Evolutionary conservation across 441 rosid species (phyloP).

Genomic region (Arabidopsis lyrata): DNA sequence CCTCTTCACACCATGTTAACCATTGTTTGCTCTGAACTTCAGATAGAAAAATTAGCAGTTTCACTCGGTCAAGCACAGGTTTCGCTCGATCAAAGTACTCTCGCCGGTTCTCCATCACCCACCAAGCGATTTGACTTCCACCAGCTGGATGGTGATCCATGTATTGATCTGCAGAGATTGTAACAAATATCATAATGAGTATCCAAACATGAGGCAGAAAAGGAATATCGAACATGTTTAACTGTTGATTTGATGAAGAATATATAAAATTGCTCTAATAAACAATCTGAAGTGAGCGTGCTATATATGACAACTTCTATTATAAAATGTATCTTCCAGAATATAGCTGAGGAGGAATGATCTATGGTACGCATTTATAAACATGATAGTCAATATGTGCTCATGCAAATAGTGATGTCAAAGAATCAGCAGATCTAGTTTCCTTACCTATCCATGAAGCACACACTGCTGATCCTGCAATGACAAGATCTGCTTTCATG

Average conservation of each 20-base stretch:
- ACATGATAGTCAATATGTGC: conserved; percentile 3
- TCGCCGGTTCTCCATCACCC: conserved; percentile 97
- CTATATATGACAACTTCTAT: conserved; percentile 1
- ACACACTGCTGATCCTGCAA: conserved; percentile 99
- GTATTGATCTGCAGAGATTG: conserved; percentile 72
- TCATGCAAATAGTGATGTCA: conserved; percentile 15
- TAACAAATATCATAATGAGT: conserved; percentile 9
- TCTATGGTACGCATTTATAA: background rate
- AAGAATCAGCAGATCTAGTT: conserved; percentile 12
- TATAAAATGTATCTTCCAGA: background rate
- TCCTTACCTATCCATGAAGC: conserved; percentile 92
- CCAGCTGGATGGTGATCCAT: conserved; percentile 89
- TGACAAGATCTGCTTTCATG: conserved; percentile 94
- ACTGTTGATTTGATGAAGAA: conserved; percentile 4
- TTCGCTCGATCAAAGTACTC: conserved; percentile 93
- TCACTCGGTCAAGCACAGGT: conserved; percentile 78
- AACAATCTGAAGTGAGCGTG: conserved; percentile 4
- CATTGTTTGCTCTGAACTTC: conserved; percentile 88
- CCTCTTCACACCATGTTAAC: conserved; percentile 93
- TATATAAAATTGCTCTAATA: background rate
- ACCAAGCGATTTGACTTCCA: conserved; percentile 96
- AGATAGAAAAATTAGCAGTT: conserved; percentile 82
- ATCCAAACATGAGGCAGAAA: conserved; percentile 16
- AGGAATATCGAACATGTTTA: conserved; percentile 4
- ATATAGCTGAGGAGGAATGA: background rate